Percentiles rank a stretch among this genome's conserved stretches.
Evolutionary conservation across 2,329 filamentous ascomycete genomes (phyloP).

Genomic region (Beauveria sp.): DNA sequence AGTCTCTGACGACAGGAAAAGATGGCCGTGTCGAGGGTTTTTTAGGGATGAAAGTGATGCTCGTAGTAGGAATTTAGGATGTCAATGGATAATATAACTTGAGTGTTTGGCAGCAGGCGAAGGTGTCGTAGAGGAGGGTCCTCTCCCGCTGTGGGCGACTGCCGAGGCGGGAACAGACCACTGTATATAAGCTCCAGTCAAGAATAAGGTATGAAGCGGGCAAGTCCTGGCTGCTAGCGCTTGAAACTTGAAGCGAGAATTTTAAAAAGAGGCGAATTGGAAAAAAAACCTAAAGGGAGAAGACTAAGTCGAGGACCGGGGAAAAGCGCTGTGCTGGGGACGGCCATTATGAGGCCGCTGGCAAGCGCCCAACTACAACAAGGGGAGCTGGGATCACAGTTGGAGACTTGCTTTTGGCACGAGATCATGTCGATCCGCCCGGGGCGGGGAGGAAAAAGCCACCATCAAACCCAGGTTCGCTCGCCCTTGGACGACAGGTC

Average conservation of each 20-base stretch:
- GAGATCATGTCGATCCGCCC: slow-evolving; percentile 12
- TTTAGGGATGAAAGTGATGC: background rate
- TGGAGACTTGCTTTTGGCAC: slow-evolving; percentile 8
- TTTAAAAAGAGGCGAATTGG: background rate
- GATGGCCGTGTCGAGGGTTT: background rate
- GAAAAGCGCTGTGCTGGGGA: background rate
- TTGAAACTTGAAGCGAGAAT: background rate
- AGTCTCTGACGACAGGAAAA: background rate
- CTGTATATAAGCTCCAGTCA: background rate
- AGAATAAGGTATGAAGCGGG: background rate
- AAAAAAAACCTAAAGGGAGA: background rate
- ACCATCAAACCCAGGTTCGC: background rate
- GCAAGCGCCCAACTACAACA: background rate
- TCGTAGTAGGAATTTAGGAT: background rate
- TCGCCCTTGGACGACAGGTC: background rate
- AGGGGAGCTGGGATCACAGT: background rate
- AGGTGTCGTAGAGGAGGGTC: background rate
- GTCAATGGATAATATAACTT: background rate
- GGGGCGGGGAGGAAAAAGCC: background rate
- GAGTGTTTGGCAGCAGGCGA: background rate
- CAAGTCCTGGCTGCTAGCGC: background rate
- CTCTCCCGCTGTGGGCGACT: background rate
- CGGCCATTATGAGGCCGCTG: background rate
- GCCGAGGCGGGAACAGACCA: background rate
- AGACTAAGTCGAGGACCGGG: background rate